Evolutionary conservation across 495 filamentous ascomycete species (phyloP).

Genomic region (Penicillium taxi): DNA sequence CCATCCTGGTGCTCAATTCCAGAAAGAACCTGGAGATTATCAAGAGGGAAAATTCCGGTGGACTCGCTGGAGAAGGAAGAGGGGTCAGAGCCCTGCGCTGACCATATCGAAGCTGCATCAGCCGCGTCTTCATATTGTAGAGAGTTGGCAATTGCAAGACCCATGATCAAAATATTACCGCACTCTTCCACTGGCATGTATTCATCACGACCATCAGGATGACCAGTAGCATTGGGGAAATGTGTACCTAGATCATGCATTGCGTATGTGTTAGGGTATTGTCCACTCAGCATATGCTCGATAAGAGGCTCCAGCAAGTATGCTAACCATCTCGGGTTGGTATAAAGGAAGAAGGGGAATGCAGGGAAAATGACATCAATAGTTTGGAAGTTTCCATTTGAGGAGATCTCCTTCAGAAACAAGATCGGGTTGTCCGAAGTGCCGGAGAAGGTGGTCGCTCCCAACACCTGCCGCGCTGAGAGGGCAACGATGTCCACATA

Average conservation of each 20-base stretch:
- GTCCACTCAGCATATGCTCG: constrained; percentile 83
- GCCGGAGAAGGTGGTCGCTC: constrained; percentile 80
- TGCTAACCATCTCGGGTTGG: constrained; percentile 83
- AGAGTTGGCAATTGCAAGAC: constrained; percentile 74
- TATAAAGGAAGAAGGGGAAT: constrained; percentile 93
- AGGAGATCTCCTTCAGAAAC: constrained; percentile 93
- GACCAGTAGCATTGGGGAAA: constrained; percentile 90
- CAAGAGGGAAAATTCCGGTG: constrained; percentile 33
- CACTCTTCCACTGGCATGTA: constrained; percentile 98
- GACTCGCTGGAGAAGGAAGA: constrained; percentile 12
- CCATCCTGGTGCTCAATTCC: constrained; percentile 44
- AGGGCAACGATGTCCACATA: constrained; percentile 78
- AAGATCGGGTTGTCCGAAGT: constrained; percentile 77
- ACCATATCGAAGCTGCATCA: constrained; percentile 45
- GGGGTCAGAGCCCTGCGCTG: constrained; percentile 24
- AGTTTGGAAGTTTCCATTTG: constrained; percentile 89
- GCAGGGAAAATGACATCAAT: constrained; percentile 96
- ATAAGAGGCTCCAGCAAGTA: constrained; percentile 85
- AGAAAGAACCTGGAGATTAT: constrained; percentile 32
- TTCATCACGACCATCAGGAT: constrained; percentile 79
- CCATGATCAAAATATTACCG: constrained; percentile 95
- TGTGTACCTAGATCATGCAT: constrained; percentile 88
- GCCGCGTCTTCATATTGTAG: constrained; percentile 58
- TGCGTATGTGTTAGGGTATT: constrained; percentile 85
- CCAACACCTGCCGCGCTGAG: constrained; percentile 85